Base-by-base conservation (phyloP, 176 grass and related monocot genomes). In the Cenchrus americanus region DNA sequence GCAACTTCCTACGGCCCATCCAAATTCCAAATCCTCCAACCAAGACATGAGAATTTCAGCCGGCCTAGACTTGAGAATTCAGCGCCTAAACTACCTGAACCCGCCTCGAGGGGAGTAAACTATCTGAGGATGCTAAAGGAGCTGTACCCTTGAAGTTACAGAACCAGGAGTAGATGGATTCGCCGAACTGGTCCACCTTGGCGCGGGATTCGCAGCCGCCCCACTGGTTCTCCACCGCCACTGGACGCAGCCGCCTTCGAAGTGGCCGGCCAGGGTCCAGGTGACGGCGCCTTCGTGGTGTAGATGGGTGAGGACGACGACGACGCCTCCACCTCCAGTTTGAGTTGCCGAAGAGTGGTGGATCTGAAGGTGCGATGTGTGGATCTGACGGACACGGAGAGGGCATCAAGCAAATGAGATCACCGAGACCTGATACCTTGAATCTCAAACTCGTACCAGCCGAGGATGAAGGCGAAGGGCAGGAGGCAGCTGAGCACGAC, bases 391-490 rank as follows among this genome's bases (percentile, higher is more conserved):
- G n/a, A n/a, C n/a, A n/a, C n/a, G n/a, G n/a, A n/a, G n/a, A n/a
- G n/a, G n/a, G n/a, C n/a, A n/a, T n/a, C n/a, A n/a, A n/a, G n/a
- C n/a, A n/a, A n/a, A n/a, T n/a, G n/a, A n/a, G n/a, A n/a, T n/a
- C n/a, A n/a, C n/a, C n/a, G n/a, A n/a, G n/a, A n/a, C n/a, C n/a
- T n/a, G n/a, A n/a, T n/a, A n/a, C n/a, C n/a, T n/a, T n/a, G n/a
- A n/a, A n/a, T n/a, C n/a, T n/a, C n/a, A n/a, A n/a, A n/a, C n/a
- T n/a, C n/a, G n/a, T n/a, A n/a, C n/a, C n/a, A n/a, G n/a, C n/a
- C 85, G 79, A 93, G 92, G 69, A 97, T 92, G 92, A 97, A 96
- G 59, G 91, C 88, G 83, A 94, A 94, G 71, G 92, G 94, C 80
- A 90, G 89, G 75, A 94, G 91, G 66, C 71, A 94, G 44, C 87